Base-by-base conservation (phyloP, 2,329 filamentous ascomycete genomes). In the Corinectria fuckeliana region DNA sequence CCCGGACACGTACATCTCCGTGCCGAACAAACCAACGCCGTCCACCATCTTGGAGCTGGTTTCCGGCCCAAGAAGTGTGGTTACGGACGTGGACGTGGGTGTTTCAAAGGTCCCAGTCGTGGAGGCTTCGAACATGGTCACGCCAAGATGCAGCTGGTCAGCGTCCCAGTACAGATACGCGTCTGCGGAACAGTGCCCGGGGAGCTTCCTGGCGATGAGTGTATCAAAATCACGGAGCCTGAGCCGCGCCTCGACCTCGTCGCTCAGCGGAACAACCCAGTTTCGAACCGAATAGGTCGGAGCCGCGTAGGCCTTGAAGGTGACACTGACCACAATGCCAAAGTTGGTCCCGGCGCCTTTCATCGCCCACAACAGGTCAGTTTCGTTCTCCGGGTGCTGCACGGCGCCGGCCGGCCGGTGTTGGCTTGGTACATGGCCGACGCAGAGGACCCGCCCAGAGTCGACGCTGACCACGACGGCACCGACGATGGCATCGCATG, bases 321-420 rank as follows among this genome's bases (percentile, higher is more conserved):
- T 77, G 6, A 87, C 78, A 64, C 79, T 85, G 65, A 84, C 41
- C 1, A 88, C 77, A 48, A 88, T 82, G 28, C 84, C 84, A 68
- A 87, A 81, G 65, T 88, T 88, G 2, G 81, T 85, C 0, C 85
- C 85, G 2, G 84, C 85, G 1, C 86, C 86, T 76, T 77, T 84
- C 0, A 87, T 67, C 1, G 81, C 84, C 85, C 85, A 88, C 45
- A 88, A 62, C 0, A 87, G 61, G 49, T 85, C 81, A 0, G 14
- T n/a, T 58, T 85, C 82, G 26, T 82, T 78, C n/a, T 80, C 68
- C 0, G 78, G 77, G 21, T 75, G 76, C 11, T 75, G 76, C 11
- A 81, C 58, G 1, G 81, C 74, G 58, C 64, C 76, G 2, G 60
- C 48, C 0, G 82, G 83, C 23, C 50, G 71, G 61, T 83, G 68